Percentiles rank a stretch among this genome's conserved stretches.
Evolutionary conservation across 2,329 filamentous ascomycete genomes (phyloP).

Genomic region (Fusarium piperis): DNA sequence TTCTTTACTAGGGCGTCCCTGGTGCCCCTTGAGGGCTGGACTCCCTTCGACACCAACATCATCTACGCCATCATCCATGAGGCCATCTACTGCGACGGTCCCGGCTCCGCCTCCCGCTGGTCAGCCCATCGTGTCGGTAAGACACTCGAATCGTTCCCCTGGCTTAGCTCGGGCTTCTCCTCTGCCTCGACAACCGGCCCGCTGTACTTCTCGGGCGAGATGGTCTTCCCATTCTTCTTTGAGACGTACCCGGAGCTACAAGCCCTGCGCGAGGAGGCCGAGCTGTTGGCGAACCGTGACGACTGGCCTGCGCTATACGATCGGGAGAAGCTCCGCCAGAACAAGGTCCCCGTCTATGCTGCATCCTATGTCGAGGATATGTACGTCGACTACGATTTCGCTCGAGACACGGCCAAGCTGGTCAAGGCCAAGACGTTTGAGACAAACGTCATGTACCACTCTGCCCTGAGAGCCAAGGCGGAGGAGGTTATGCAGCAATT

Average conservation of each 20-base stretch:
- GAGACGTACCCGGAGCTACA: slow-evolving; percentile 80
- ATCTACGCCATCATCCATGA: slow-evolving; percentile 92
- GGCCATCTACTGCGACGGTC: slow-evolving; percentile 82
- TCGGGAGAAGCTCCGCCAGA: slow-evolving; percentile 74
- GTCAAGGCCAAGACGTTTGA: slow-evolving; percentile 84
- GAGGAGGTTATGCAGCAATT: slow-evolving; percentile 81
- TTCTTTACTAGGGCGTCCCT: slow-evolving; percentile 79
- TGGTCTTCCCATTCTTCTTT: slow-evolving; percentile 90
- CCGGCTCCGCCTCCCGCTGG: slow-evolving; percentile 74
- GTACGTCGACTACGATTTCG: slow-evolving; percentile 85
- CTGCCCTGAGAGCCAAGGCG: slow-evolving; percentile 77
- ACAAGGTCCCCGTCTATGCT: slow-evolving; percentile 86
- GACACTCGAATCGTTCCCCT: slow-evolving; percentile 57
- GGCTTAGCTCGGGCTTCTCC: slow-evolving; percentile 54
- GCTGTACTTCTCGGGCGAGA: slow-evolving; percentile 88
- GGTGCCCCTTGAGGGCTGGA: slow-evolving; percentile 71
- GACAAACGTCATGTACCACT: slow-evolving; percentile 89
- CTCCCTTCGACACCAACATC: slow-evolving; percentile 78
- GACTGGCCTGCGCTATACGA: slow-evolving; percentile 85
- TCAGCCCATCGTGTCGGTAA: slow-evolving; percentile 73
- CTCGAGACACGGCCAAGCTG: slow-evolving; percentile 75
- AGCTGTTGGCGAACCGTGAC: slow-evolving; percentile 72
- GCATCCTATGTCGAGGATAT: slow-evolving; percentile 88
- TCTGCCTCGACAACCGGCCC: slow-evolving; percentile 54
- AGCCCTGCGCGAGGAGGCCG: slow-evolving; percentile 73